Percentiles rank a stretch among this genome's conserved stretches.
Evolutionary conservation across 2,329 filamentous ascomycete species (phyloP).

Genomic region (Xylaria sp.): DNA sequence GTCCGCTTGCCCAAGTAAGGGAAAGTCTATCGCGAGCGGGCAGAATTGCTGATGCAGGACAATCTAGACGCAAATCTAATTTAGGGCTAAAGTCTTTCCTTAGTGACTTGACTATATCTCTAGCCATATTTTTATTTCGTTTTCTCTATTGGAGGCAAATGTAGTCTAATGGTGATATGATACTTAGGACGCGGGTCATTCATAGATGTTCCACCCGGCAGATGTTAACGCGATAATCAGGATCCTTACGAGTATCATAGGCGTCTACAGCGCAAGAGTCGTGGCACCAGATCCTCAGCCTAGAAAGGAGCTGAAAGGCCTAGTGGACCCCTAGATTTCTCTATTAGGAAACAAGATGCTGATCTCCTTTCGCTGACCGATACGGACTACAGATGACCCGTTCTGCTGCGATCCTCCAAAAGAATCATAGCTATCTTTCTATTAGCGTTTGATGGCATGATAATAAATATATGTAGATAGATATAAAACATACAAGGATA

Average conservation of each 20-base stretch:
- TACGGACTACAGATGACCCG: slow-evolving; percentile 21
- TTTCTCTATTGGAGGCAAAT: background rate
- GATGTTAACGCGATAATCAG: background rate
- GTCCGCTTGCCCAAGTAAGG: slow-evolving; percentile 27
- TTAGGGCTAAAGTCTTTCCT: background rate
- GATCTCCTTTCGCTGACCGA: slow-evolving; percentile 30
- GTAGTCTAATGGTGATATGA: background rate
- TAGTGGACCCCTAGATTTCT: slow-evolving; percentile 13
- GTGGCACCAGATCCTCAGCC: background rate
- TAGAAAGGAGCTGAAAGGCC: slow-evolving; percentile 24
- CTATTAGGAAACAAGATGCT: slow-evolving; percentile 3
- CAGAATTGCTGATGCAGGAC: slow-evolving; percentile 17
- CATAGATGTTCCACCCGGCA: background rate
- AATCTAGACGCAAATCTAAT: background rate
- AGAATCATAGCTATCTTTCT: background rate
- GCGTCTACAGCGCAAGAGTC: background rate
- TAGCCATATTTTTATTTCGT: background rate
- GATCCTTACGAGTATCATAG: background rate
- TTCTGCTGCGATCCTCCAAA: background rate
- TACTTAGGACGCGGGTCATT: background rate
- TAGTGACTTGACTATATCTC: background rate
- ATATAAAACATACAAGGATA: background rate
- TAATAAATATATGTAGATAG: background rate
- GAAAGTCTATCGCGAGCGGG: slow-evolving; percentile 13
- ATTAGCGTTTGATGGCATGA: background rate